phyloP scores from a whole-genome alignment of 345 rosid species.

The Gossypium herbaceum region DNA sequence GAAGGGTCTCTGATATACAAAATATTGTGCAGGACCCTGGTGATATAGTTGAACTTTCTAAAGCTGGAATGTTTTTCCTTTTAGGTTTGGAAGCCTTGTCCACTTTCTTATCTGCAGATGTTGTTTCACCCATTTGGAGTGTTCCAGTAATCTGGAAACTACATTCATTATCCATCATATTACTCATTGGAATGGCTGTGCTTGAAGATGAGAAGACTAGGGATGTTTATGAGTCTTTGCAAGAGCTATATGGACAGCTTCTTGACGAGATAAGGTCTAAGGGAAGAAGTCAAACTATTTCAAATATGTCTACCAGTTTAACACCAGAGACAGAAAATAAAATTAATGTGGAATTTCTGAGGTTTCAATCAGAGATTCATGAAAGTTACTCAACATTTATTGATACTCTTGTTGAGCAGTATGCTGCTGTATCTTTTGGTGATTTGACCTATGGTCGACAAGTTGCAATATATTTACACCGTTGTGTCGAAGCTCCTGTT shows the following conservation, averaged over 20 bases:
- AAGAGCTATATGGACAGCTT: conserved; percentile 60
- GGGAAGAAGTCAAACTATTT: conserved; percentile 7
- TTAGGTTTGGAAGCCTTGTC: conserved; percentile 72
- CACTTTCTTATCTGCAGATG: conserved; percentile 28
- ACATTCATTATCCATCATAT: conserved; percentile 67
- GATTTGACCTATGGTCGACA: conserved; percentile 70
- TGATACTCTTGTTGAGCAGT: conserved; percentile 78
- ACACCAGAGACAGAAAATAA: conserved; percentile 21
- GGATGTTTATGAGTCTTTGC: conserved; percentile 59
- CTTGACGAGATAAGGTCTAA: conserved; percentile 46
- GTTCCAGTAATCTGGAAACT: conserved; percentile 80
- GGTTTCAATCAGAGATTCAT: conserved; percentile 64
- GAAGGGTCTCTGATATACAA: conserved; percentile 19
- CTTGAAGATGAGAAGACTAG: conserved; percentile 67
- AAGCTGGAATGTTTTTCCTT: conserved; percentile 75
- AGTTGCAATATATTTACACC: conserved; percentile 67
- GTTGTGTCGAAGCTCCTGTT: conserved; percentile 53
- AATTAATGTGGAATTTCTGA: conserved; percentile 35
- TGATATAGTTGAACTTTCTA: conserved; percentile 49
- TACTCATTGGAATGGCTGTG: conserved; percentile 69
- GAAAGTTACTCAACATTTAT: conserved; percentile 69
- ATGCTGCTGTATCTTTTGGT: conserved; percentile 77
- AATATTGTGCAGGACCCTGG: conserved; percentile 27
- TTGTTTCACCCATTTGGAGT: conserved; percentile 43
- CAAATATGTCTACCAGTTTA: conserved; percentile 7